Conservation (phyloP, 2,329 filamentous ascomycete species). For the Xylariaceae sp. region DNA sequence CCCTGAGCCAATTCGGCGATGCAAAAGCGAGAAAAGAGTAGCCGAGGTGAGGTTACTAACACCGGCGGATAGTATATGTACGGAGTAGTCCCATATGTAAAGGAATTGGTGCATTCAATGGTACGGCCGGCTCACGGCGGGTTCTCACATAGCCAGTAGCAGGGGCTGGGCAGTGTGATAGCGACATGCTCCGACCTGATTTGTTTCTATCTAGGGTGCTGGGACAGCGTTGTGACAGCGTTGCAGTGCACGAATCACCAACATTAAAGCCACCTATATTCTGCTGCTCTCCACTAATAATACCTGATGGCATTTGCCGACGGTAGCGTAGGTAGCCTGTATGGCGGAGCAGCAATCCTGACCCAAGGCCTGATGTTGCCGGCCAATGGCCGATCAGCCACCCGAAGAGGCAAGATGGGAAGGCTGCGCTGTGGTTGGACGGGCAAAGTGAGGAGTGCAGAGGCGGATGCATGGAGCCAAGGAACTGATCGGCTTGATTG, state of each 20-base stretch:
- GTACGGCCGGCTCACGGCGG: slow-evolving; percentile 24
- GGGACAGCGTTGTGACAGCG: slow-evolving; percentile 25
- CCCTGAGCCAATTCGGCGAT: slow-evolving; percentile 29
- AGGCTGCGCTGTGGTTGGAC: slow-evolving; percentile 31
- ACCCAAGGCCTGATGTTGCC: slow-evolving; percentile 19
- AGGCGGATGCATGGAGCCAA: slow-evolving; percentile 21
- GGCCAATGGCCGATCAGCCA: slow-evolving; percentile 26
- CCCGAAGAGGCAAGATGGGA: slow-evolving; percentile 25
- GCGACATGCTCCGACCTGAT: slow-evolving; percentile 31
- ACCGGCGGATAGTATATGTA: slow-evolving; percentile 34
- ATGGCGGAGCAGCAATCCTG: slow-evolving; percentile 15
- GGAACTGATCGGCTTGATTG: slow-evolving; percentile 25
- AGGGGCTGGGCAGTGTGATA: slow-evolving; percentile 31
- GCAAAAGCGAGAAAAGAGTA: slow-evolving; percentile 32
- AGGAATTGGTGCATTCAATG: background rate
- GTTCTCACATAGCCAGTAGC: slow-evolving; percentile 20
- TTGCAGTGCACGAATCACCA: slow-evolving; percentile 23
- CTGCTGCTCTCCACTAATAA: slow-evolving; percentile 30
- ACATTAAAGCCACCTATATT: slow-evolving; percentile 25
- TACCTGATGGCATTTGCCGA: slow-evolving; percentile 30
- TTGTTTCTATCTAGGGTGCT: slow-evolving; percentile 30
- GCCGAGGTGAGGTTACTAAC: slow-evolving; percentile 28
- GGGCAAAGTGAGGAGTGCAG: slow-evolving; percentile 27
- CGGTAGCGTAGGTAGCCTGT: too few species aligned
- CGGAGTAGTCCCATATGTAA: slow-evolving; percentile 20